Base-by-base conservation (phyloP, 768 basidiomycete species). In the Tulasnella sp. region DNA sequence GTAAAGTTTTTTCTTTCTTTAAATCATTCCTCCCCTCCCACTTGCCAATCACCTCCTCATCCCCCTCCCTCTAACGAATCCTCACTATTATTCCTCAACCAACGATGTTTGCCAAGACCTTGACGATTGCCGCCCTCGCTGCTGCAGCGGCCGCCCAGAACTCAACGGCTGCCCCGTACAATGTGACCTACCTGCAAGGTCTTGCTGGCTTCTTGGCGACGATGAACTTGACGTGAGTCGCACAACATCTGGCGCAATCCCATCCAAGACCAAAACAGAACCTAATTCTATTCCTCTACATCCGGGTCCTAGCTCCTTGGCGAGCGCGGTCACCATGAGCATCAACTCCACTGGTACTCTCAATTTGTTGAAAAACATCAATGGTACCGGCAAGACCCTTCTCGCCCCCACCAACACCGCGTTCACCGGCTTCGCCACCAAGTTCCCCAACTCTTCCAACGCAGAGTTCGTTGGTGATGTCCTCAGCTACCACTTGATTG, bases 401-500 rank as follows among this genome's bases (percentile, higher is more conserved):
- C 42, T 59, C 27, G 57, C 57, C 3, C 57, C 57, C 29, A 59
- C 45, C 25, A 50, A 59, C 31, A 21, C 44, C 15, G 57, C 57
- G 19, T 58, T 48, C 22, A 15, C 53, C 65, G 66, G 73, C 52
- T 49, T 66, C 5, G 65, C 60, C 24, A 68, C 76, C 58, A 73
- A 69, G 53, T 59, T 62, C 53, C 34, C 34, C 34, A 70, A 67
- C 49, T 70, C 68, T 0, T 63, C 65, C 44, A 72, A 78, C 60
- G 31, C 66, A 2, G 71, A 68, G 15, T 51, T 63, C 21, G 65
- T 84, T 10, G 74, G 78, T 42, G 70, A 80, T 61, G 69, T 78
- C 43, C 62, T 84, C 41, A 71, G 79, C 4, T 83, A 82, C 66
- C 82, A 83, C 67, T 68, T 83, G 61, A 71, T 83, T 7, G 64